Conservation (phyloP, 2,329 filamentous ascomycete genomes). For the Tolypocladium amazonense region DNA sequence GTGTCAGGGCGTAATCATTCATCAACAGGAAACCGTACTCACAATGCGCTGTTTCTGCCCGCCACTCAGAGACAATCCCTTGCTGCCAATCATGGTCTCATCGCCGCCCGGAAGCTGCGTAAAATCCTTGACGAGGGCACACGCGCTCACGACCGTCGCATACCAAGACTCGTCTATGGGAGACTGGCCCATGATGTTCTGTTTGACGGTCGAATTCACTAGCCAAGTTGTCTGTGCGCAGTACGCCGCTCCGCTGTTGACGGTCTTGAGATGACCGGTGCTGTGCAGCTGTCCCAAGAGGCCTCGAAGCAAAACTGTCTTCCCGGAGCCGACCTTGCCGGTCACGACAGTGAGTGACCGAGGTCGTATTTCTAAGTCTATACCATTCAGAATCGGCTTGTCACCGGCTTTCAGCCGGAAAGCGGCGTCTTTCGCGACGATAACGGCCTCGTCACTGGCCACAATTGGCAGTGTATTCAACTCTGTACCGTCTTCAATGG, state of each 20-base stretch:
- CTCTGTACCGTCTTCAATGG: not conserved
- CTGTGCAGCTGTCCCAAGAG: constrained; percentile 7
- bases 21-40: not conserved
- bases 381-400: not conserved
- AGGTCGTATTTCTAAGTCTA: constrained; percentile 1
- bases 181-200: constrained; percentile 6
- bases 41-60: not conserved
- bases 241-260: constrained; percentile 3
- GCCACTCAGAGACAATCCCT: not conserved
- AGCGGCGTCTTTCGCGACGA: not conserved
- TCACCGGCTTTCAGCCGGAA: not conserved
- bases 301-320: constrained; percentile 5
- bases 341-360: constrained; percentile 6
- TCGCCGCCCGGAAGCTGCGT: constrained; percentile 6
- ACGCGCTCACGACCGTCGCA: constrained; percentile 2
- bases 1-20: not conserved
- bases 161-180: constrained; percentile 7
- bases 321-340: constrained; percentile 11
- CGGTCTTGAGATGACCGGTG: not conserved
- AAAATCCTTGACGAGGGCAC: constrained; percentile 7
- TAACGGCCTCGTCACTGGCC: not conserved
- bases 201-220: constrained; percentile 3
- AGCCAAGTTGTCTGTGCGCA: constrained; percentile 10
- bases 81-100: not conserved
- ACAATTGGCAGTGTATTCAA: not conserved